Evolutionary conservation across 306 rosid genomes (phyloP).

Genomic region (Styphnolobium japonicum): DNA sequence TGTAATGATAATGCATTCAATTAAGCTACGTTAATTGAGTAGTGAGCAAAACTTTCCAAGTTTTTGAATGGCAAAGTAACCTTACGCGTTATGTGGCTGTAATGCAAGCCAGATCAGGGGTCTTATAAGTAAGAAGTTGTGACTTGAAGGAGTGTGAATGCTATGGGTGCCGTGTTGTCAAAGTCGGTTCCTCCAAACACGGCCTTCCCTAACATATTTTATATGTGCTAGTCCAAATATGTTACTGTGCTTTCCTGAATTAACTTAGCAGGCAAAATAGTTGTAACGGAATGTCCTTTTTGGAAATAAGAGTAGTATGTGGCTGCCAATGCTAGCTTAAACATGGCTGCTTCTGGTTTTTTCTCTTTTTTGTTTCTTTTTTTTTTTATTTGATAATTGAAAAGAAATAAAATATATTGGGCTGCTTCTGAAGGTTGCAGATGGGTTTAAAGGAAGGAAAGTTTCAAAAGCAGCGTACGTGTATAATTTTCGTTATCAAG

Average conservation of each 20-base stretch:
- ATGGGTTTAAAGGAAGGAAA: neutral
- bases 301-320: neutral
- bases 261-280: neutral
- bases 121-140: neutral
- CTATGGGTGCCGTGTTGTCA: conserved; percentile 24
- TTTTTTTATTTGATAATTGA: neutral
- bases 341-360: neutral
- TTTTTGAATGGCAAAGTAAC: neutral
- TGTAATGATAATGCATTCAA: too few relatives aligned
- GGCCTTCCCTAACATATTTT: conserved; percentile 17
- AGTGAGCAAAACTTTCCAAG: neutral
- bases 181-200: conserved; percentile 28
- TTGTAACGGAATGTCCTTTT: neutral
- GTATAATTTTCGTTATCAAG: neutral
- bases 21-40: neutral
- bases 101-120: neutral
- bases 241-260: neutral
- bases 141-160: conserved; percentile 20
- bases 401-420: neutral
- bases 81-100: neutral
- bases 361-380: neutral
- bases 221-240: neutral
- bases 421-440: neutral
- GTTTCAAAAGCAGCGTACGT: neutral
- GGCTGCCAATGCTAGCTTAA: neutral